Base-by-base conservation (phyloP, 2,329 filamentous ascomycete genomes). In the Coniella vitis region DNA sequence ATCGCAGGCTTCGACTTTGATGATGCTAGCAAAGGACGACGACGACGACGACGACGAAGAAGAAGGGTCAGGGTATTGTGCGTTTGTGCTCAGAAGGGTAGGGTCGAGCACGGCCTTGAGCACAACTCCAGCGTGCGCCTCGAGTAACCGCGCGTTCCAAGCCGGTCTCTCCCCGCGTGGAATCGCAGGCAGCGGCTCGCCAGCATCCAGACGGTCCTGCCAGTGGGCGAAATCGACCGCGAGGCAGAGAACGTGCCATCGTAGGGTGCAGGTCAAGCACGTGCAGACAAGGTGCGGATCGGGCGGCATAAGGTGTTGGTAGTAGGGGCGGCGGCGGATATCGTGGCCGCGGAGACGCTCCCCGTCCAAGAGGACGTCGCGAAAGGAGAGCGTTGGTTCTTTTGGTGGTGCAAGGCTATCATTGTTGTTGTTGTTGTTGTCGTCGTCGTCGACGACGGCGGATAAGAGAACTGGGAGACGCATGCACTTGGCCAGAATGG, bases 141-240 rank as follows among this genome's bases (percentile, higher is more conserved):
- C 60, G 1, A 76, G 57, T 1, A 81, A 65, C 7, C 63, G 46
- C 16, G 56, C 51, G 55, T 81, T 80, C 78, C 77, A 81, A 16
- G 64, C 58, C 0, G 74, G 71, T 5, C 57, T 48, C 7, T 61
- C 63, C 1, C 77, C 77, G 1, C 75, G 66, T 0, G 69, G 63
- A 22, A 81, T 70, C 32, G 71, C 70, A 0, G 74, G 74, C 1
- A 82, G 72, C 0, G 77, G 76, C 14, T 72, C 66, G 1, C 75
- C 70, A 0, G 58, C 55, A 49, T 81, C 72, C 7, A 81, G 67
- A 38, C 75, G 58, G 1, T 56, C 38, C 56, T 81, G 78, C 73
- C 76, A 82, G 56, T 76, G 66, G 0, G 74, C 70, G 55, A 81
- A 75, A 56, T 83, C 78, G 10, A 81, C 68, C 12, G 71, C 63